Evolutionary conservation across 2,329 filamentous ascomycete species (phyloP).

Genomic region (Purpureocillium lavendulum): DNA sequence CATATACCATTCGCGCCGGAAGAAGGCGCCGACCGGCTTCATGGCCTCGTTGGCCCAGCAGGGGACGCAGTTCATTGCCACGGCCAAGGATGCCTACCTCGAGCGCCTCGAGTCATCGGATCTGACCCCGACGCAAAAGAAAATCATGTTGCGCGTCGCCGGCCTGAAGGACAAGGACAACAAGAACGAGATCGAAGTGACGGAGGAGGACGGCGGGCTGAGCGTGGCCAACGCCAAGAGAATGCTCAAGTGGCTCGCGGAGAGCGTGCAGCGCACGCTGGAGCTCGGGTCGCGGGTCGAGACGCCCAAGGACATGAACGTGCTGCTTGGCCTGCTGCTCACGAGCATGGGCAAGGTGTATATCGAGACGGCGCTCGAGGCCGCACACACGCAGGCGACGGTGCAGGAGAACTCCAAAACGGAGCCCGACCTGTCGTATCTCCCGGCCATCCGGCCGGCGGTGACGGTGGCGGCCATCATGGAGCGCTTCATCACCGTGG

Average conservation of each 20-base stretch:
- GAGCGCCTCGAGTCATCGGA: conserved; percentile 84
- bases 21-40: conserved; percentile 84
- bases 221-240: conserved; percentile 86
- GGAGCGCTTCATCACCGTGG: conserved; percentile 82
- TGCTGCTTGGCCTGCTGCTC: conserved; percentile 74
- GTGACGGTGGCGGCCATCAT: conserved; percentile 90
- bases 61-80: conserved; percentile 78
- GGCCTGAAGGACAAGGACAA: conserved; percentile 69
- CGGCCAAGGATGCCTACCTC: conserved; percentile 85
- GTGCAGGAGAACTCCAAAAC: conserved; percentile 70
- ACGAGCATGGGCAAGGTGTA: conserved; percentile 82
- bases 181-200: conserved; percentile 82
- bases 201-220: conserved; percentile 79
- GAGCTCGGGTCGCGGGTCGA: conserved; percentile 84
- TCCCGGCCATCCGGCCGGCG: conserved; percentile 69
- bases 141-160: conserved; percentile 82
- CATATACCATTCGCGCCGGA: conserved; percentile 81
- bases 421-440: conserved; percentile 81
- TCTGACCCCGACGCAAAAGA: conserved; percentile 77
- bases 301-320: conserved; percentile 87
- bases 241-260: conserved; percentile 96
- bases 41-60: conserved; percentile 88
- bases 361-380: conserved; percentile 58
- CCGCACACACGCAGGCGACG: conserved; percentile 63
- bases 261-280: conserved; percentile 83